Conservation (phyloP, 83 land plant species). For the Picea abies region DNA sequence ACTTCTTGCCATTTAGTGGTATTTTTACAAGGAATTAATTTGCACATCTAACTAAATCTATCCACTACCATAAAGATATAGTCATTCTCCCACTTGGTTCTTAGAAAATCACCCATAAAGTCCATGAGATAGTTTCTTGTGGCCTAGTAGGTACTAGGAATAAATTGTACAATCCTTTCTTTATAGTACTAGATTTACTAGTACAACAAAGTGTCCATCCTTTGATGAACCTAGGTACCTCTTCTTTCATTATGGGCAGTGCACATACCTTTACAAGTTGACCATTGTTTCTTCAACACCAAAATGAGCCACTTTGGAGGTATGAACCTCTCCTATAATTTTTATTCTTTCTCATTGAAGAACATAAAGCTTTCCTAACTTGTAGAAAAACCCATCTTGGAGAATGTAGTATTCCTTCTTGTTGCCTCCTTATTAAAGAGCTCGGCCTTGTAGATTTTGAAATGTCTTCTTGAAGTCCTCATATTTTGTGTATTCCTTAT, state of each 20-base stretch:
- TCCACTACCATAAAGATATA: neutral
- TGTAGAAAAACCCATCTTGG: too few relatives aligned
- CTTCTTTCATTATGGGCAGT: neutral
- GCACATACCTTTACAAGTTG: neutral
- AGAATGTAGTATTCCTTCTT: too few relatives aligned
- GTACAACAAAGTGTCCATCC: neutral
- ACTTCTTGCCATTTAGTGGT: too few relatives aligned
- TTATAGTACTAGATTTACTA: neutral
- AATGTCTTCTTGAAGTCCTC: too few relatives aligned
- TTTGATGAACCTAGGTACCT: neutral
- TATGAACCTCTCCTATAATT: too few relatives aligned
- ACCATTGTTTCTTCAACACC: neutral
- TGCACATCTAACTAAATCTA: neutral
- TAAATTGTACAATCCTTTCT: neutral
- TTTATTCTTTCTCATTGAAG: too few relatives aligned
- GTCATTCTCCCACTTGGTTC: neutral
- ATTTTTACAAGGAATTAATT: neutral
- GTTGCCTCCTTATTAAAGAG: too few relatives aligned
- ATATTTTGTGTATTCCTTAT: too few relatives aligned
- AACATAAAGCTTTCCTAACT: too few relatives aligned
- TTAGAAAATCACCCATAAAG: neutral
- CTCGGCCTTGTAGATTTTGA: too few relatives aligned
- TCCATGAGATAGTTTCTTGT: neutral
- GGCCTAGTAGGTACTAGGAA: neutral
- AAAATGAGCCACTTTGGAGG: too few relatives aligned